These are phyloP conservation scores for Xanthoconium purpureum DNA, from an alignment of 768 basidiomycete species.

Conservation along the genomic window DNA sequence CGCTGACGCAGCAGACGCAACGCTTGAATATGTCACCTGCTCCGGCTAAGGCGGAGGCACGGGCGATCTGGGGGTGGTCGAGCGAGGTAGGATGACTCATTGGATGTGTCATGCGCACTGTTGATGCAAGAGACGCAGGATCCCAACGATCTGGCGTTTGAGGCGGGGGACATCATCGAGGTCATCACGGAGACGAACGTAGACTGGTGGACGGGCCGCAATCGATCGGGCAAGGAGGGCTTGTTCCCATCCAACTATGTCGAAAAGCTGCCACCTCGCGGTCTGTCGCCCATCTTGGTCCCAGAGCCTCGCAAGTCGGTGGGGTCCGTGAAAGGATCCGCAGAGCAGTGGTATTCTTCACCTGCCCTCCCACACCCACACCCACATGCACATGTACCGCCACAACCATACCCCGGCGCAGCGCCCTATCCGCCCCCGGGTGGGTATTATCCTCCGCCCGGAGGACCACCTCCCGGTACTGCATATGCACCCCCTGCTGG, in stretches of 20 bases:
- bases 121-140: slow-evolving; percentile 44
- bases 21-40: slow-evolving; percentile 26
- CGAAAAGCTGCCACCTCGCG: slow-evolving; percentile 45
- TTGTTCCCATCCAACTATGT: slow-evolving; percentile 80
- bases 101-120: neutral
- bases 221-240: slow-evolving; percentile 57
- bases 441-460: slow-evolving; percentile 17
- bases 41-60: slow-evolving; percentile 24
- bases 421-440: slow-evolving; percentile 13
- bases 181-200: slow-evolving; percentile 78
- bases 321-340: neutral
- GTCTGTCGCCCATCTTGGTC: slow-evolving; percentile 21
- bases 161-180: slow-evolving; percentile 72
- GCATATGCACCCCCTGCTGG: slow-evolving; percentile 30
- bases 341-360: slow-evolving; percentile 15
- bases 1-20: slow-evolving; percentile 23
- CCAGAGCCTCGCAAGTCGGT: slow-evolving; percentile 21
- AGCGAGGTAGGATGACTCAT: slow-evolving; percentile 23
- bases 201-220: slow-evolving; percentile 88
- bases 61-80: slow-evolving; percentile 30
- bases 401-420: slow-evolving; percentile 12
- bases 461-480: slow-evolving; percentile 14
- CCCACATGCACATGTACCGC: slow-evolving; percentile 1
- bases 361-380: slow-evolving; percentile 20
- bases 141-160: slow-evolving; percentile 73